Base-by-base conservation (phyloP, 2,329 filamentous ascomycete genomes). In the Penicillium sclerotiorum region DNA sequence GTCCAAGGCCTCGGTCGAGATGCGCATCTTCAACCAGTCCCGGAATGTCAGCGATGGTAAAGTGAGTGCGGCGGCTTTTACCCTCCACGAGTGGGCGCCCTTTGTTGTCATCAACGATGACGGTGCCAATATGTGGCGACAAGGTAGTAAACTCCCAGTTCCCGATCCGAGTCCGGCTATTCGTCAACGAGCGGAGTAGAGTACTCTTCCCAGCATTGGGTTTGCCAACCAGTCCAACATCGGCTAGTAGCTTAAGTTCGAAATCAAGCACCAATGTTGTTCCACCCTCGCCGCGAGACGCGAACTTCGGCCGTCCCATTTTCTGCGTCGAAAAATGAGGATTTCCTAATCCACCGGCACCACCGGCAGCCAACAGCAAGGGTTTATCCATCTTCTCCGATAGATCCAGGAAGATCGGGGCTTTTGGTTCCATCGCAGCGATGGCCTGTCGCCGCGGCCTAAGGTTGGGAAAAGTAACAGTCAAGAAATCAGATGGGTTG, bases 171-270 rank as follows among this genome's bases (percentile, higher is more conserved):
- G 94, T 90, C 52, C 91, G 87, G 67, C 89, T 95, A 69, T 92
- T 92, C 62, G 87, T 95, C 61, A 99, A 76, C 3, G 92, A 87
- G 15, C 94, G 86, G 13, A 97, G 80, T 1, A 99, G 80, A 0
- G 94, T 97, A 67, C 89, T 95, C 73, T 99, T 99, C 8, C 94
- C 94, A 4, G 93, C 94, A 68, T 99, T 99, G 1, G 94, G 94
- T 13, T 97, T 82, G 1, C 94, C 94, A 13, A 99, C 94, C 2
- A 99, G 80, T 0, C 94, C 94, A 7, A 99, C 88, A 71, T 99
- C 94, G 5, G 94, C 94, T 33, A 99, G 84, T 8, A 99, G 82
- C 77, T 96, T 97, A 54, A 99, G 81, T 70, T 99, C 94, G 12
- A 99, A 81, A 66, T 95, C 86, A 28, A 99, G 75, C 40, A 86